Evolutionary conservation across 192 early-diverging fungal genomes (phyloP).

Genomic region (Entophlyctis helioformis): DNA sequence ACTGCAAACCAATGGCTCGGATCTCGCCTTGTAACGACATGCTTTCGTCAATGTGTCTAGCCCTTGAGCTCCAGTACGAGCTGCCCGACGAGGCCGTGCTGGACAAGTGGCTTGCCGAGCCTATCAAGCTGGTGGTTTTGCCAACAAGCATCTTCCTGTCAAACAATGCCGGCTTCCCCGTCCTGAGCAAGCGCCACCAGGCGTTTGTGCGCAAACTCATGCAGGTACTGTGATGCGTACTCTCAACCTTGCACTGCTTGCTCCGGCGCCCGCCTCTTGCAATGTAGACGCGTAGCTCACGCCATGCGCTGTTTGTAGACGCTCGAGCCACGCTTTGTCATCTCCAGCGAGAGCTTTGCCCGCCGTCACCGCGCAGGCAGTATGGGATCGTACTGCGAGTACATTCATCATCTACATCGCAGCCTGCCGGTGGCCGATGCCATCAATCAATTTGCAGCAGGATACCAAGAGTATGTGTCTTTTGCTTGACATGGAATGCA

Average conservation of each 20-base stretch:
- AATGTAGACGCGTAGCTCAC: background rate
- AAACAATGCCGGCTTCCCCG: slow-evolving; percentile 80
- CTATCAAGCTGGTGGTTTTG: slow-evolving; percentile 64
- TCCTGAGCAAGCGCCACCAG: slow-evolving; percentile 72
- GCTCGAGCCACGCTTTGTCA: slow-evolving; percentile 9
- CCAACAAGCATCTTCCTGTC: slow-evolving; percentile 58
- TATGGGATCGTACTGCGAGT: slow-evolving; percentile 55
- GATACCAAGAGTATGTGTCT: slow-evolving; percentile 76
- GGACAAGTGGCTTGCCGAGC: slow-evolving; percentile 78
- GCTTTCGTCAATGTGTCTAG: slow-evolving; percentile 24
- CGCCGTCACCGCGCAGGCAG: slow-evolving; percentile 24
- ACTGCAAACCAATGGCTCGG: background rate
- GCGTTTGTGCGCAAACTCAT: slow-evolving; percentile 41
- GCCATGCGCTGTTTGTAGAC: background rate
- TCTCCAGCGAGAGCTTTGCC: slow-evolving; percentile 13
- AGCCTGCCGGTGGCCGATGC: slow-evolving; percentile 43
- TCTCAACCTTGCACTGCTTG: background rate
- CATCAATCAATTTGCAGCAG: slow-evolving; percentile 65
- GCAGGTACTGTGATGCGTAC: background rate
- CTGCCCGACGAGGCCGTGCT: slow-evolving; percentile 26
- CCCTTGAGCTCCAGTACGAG: slow-evolving; percentile 41
- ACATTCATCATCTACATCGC: slow-evolving; percentile 63
- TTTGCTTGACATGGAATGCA: background rate
- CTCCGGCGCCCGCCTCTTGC: background rate
- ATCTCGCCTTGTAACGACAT: background rate